These are phyloP conservation scores for Physcia stellaris DNA, from an alignment of 495 filamentous ascomycete species.

Conservation along the genomic window DNA sequence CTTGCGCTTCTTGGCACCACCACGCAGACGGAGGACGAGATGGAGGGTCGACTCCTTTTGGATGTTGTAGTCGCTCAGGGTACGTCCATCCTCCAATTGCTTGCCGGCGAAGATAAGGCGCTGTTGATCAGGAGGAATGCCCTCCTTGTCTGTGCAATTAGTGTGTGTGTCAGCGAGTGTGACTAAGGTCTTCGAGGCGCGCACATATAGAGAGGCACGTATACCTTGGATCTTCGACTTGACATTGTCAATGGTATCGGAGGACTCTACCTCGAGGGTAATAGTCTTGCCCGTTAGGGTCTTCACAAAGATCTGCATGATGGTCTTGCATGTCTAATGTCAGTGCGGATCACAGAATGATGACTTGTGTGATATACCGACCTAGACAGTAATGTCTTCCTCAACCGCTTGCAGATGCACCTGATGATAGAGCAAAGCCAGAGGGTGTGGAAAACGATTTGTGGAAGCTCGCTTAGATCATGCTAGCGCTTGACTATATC, in stretches of 20 bases:
- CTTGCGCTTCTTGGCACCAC: conserved; percentile 96
- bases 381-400: conserved; percentile 46
- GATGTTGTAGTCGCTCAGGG: conserved; percentile 99
- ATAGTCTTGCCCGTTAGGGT: conserved; percentile 99
- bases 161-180: conserved; percentile 2
- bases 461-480: conserved; percentile 10
- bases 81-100: conserved; percentile 99
- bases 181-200: conserved; percentile 3
- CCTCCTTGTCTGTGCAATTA: conserved; percentile 99
- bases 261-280: conserved; percentile 99
- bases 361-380: too few species aligned
- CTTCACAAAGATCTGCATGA: conserved; percentile 99
- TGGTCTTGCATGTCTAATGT: conserved; percentile 29
- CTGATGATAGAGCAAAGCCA: too few species aligned
- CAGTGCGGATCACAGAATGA: too few species aligned
- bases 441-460: too few species aligned
- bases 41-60: conserved; percentile 99
- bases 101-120: conserved; percentile 99
- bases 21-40: conserved; percentile 94
- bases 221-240: conserved; percentile 81
- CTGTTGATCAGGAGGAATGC: conserved; percentile 99
- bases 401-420: conserved; percentile 36
- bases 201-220: conserved; percentile 11
- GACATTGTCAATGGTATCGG: conserved; percentile 99
- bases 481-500: background rate